phyloP scores from a whole-genome alignment of 305 asterid genomes.

The Andrographis paniculata region DNA sequence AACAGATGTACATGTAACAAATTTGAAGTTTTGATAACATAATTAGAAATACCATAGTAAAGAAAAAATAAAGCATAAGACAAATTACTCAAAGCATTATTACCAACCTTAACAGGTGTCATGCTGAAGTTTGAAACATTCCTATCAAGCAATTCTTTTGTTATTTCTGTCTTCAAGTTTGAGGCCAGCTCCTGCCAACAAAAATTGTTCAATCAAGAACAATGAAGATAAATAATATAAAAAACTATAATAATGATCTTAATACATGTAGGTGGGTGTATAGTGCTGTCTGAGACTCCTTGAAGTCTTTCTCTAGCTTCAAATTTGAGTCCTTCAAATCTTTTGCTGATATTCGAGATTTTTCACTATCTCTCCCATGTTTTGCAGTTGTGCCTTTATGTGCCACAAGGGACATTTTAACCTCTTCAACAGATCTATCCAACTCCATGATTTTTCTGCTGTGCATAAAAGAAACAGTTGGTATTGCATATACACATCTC shows the following conservation, averaged over 20 bases:
- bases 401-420: conserved; percentile 39
- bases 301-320: conserved; percentile 56
- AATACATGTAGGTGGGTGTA: conserved; percentile 64
- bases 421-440: conserved; percentile 52
- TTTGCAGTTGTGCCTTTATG: conserved; percentile 34
- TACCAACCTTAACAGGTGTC: conserved; percentile 85
- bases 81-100: background rate
- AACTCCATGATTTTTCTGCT: conserved; percentile 39
- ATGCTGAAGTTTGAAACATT: conserved; percentile 73
- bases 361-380: conserved; percentile 32
- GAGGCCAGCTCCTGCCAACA: conserved; percentile 70
- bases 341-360: conserved; percentile 22
- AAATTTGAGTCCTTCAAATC: conserved; percentile 27
- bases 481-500: conserved; percentile 88
- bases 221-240: conserved; percentile 17
- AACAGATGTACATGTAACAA: conserved; percentile 14
- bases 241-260: conserved; percentile 16
- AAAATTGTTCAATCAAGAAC: conserved; percentile 19
- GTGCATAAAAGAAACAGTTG: conserved; percentile 47
- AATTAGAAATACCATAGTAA: conserved; percentile 9
- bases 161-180: conserved; percentile 63
- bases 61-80: background rate
- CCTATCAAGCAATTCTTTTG: conserved; percentile 44
- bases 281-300: conserved; percentile 55
- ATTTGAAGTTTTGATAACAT: background rate